Evolutionary conservation across 345 rosid genomes (phyloP).

Genomic region (Melaleuca alternifolia): DNA sequence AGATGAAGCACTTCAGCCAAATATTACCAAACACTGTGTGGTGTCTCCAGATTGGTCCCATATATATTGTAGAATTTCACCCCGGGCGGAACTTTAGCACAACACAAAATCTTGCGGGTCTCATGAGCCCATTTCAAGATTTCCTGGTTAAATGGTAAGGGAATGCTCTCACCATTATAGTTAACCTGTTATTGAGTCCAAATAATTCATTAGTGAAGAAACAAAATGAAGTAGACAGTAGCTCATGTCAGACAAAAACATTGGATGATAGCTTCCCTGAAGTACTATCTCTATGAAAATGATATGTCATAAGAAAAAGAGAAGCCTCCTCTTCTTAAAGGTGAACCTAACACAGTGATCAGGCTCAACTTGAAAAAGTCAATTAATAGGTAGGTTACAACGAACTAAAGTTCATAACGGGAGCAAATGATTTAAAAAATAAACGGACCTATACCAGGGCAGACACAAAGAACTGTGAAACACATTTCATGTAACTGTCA

Average conservation of each 20-base stretch:
- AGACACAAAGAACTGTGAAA: not conserved
- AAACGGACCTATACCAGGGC: not conserved
- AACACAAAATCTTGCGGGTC: slow-evolving; percentile 36
- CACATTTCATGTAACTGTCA: not conserved
- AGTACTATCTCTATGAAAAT: not conserved
- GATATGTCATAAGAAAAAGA: not conserved
- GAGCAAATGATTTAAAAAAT: not conserved
- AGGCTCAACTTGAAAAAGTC: not conserved
- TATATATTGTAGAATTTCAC: slow-evolving; percentile 94
- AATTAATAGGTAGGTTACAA: not conserved
- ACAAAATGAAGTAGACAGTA: not conserved
- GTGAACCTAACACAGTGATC: not conserved
- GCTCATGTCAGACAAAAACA: not conserved
- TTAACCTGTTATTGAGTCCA: slow-evolving; percentile 31
- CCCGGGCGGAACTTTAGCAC: slow-evolving; percentile 66
- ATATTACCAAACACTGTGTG: slow-evolving; percentile 81
- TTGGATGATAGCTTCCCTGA: not conserved
- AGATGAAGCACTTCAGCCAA: not conserved
- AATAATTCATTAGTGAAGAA: not conserved
- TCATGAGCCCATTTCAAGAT: slow-evolving; percentile 83
- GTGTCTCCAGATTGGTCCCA: slow-evolving; percentile 76
- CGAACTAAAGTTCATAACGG: not conserved
- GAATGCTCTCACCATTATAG: slow-evolving; percentile 47
- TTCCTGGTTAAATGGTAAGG: slow-evolving; percentile 79
- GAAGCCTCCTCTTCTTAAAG: not conserved